Conservation (phyloP, 495 filamentous ascomycete genomes). For the Penicillium robsamsonii region DNA sequence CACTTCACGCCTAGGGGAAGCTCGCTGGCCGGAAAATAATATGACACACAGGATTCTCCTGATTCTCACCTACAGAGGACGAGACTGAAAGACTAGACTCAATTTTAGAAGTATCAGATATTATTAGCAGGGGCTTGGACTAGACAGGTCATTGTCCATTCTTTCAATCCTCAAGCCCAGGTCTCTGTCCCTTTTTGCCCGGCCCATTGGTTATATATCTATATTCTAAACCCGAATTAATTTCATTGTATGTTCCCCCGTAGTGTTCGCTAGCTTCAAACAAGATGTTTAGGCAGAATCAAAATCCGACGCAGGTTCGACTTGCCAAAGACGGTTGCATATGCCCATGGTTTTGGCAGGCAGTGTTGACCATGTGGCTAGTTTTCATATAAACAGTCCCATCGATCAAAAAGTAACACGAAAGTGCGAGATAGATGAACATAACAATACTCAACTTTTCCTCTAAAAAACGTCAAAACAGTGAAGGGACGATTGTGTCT, state of each 20-base stretch:
- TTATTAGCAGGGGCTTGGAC: neutral
- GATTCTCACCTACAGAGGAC: neutral
- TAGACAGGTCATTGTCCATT: neutral
- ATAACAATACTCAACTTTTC: neutral
- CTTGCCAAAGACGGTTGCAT: constrained; percentile 1
- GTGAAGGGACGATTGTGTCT: neutral
- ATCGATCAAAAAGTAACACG: neutral
- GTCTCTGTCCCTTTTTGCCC: neutral
- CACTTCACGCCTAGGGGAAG: neutral
- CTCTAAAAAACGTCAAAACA: neutral
- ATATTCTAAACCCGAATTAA: neutral
- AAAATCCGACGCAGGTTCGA: neutral
- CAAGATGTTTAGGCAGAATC: neutral
- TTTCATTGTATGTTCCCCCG: neutral
- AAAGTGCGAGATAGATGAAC: neutral
- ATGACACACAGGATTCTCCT: neutral
- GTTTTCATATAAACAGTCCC: neutral
- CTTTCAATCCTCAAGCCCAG: neutral
- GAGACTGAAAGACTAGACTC: neutral
- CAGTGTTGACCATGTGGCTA: neutral
- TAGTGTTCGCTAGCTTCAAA: neutral
- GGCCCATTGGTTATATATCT: neutral
- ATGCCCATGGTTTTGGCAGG: neutral
- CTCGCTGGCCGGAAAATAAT: neutral
- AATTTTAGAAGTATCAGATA: neutral